Base-by-base conservation (phyloP, 352 stramenopile species). In the Globisporangium iwayamae region DNA sequence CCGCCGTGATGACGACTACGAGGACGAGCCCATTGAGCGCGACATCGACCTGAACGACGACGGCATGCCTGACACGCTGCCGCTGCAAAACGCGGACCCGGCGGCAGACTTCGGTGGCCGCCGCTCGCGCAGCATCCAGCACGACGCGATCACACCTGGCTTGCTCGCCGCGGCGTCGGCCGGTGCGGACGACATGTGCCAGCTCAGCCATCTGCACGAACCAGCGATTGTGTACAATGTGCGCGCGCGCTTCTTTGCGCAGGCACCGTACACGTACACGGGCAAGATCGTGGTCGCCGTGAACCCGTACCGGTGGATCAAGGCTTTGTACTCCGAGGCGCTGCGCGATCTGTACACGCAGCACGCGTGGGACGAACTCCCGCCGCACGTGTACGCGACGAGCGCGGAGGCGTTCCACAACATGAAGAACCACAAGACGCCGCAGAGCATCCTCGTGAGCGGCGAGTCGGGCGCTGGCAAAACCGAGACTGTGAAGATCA, bases 231-330 rank as follows among this genome's bases (percentile, higher is more conserved):
- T 98, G 34, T 97, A 97, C 77, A 98, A 97, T 66, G 75, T 98
- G 38, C 82, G 89, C 39, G 74, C 79, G 60, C 84, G 92, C 14
- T 97, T 96, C 69, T 85, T 86, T 30, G 75, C 78, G n/a, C 71
- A 84, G 50, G 77, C 89, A 63, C 96, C 96, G 1, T 99, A 99
- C 79, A 99, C 96, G 46, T 97, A 97, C 69, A 98, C 97, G 39
- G 96, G 96, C 39, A 94, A 98, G 67, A 99, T 99, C 74, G 87
- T 99, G 28, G 90, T 99, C 47, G 96, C 96, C 1, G 88, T 98
- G 46, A 99, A 99, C 71, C 96, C 96, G 39, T 99, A 98, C 68
- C 82, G 85, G 46, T 96, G 90, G 89, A 82, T 97, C 65, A 86
- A 91, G 63, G 57, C 76, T 18, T 71, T 96, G 50, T 97, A 98